A percentile compares a stretch with the other conserved stretches of the same genome.
Evolutionary conservation across 2,329 filamentous ascomycete species (phyloP).

Genomic region (Claviceps fusiformis): DNA sequence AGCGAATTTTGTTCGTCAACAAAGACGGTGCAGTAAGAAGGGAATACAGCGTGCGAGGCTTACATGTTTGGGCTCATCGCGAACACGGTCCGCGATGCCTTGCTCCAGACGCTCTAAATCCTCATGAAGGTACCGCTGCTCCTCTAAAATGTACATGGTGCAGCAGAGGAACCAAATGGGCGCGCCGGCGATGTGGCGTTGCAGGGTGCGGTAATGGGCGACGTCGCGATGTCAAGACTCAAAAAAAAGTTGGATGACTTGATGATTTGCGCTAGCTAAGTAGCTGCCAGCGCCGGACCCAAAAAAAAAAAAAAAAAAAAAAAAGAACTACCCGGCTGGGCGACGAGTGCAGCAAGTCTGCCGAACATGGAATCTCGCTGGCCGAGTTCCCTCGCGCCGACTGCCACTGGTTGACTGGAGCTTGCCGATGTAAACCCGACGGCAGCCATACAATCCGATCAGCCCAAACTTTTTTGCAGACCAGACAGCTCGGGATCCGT

Average conservation of each 20-base stretch:
- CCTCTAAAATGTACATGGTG: slow-evolving; percentile 75
- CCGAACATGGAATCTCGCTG: too few relatives aligned
- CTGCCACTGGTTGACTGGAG: not conserved
- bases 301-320: not conserved
- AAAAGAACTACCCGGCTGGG: too few relatives aligned
- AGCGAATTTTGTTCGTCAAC: slow-evolving; percentile 12
- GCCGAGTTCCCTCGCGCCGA: not conserved
- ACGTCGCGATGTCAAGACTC: not conserved
- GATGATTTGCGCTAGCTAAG: not conserved
- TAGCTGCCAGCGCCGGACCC: not conserved
- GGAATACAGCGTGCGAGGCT: slow-evolving; percentile 18
- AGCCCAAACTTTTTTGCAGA: slow-evolving; percentile 15
- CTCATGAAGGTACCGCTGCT: slow-evolving; percentile 88
- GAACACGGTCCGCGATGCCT: slow-evolving; percentile 76
- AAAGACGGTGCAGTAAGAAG: not conserved
- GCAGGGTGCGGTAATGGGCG: not conserved
- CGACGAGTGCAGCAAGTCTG: too few relatives aligned
- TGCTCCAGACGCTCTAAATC: slow-evolving; percentile 93
- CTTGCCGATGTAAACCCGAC: slow-evolving; percentile 20
- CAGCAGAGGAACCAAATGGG: not conserved
- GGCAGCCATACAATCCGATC: slow-evolving; percentile 3
- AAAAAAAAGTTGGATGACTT: too few relatives aligned
- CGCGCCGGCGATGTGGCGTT: not conserved
- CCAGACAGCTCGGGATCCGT: not conserved
- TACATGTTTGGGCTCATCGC: slow-evolving; percentile 80